A percentile compares a stretch with the other conserved stretches of the same genome.
These are phyloP conservation scores for Xylaria telfairii DNA, from an alignment of 495 filamentous ascomycete species.

Conservation along the genomic window DNA sequence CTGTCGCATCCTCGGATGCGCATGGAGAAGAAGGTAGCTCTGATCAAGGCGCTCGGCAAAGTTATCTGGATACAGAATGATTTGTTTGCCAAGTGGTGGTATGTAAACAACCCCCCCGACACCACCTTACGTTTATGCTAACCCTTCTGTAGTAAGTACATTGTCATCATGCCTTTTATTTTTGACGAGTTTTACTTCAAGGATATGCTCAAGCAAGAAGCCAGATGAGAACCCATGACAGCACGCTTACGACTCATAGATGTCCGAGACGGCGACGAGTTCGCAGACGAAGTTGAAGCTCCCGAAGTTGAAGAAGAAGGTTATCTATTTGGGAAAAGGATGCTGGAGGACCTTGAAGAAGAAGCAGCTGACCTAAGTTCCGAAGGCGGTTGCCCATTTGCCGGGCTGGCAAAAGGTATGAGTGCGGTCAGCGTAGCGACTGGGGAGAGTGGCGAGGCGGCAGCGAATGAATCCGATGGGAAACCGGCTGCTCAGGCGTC, in stretches of 20 bases:
- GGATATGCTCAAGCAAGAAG: not conserved
- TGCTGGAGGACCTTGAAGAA: constrained; percentile 44
- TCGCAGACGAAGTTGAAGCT: constrained; percentile 63
- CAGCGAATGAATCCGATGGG: not conserved
- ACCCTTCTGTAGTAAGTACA: constrained; percentile 22
- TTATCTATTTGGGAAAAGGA: constrained; percentile 55
- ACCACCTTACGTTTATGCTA: not conserved
- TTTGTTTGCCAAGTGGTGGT: constrained; percentile 73
- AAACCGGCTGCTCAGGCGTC: not conserved
- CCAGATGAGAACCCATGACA: not conserved
- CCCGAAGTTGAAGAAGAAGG: constrained; percentile 67
- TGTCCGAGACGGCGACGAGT: constrained; percentile 74
- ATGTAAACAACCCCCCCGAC: not conserved
- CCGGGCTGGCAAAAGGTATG: constrained; percentile 25
- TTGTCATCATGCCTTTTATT: not conserved
- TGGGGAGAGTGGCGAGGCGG: not conserved
- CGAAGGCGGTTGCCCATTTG: constrained; percentile 32
- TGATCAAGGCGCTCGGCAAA: constrained; percentile 67
- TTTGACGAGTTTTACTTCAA: not conserved
- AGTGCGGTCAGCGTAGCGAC: not conserved
- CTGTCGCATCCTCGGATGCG: constrained; percentile 70
- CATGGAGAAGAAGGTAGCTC: constrained; percentile 67
- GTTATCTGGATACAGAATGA: constrained; percentile 80
- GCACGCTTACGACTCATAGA: constrained; percentile 36
- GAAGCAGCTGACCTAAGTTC: constrained; percentile 21